Conservation (phyloP, 2,329 filamentous ascomycete species). For the Lasiodiplodia sp. region DNA sequence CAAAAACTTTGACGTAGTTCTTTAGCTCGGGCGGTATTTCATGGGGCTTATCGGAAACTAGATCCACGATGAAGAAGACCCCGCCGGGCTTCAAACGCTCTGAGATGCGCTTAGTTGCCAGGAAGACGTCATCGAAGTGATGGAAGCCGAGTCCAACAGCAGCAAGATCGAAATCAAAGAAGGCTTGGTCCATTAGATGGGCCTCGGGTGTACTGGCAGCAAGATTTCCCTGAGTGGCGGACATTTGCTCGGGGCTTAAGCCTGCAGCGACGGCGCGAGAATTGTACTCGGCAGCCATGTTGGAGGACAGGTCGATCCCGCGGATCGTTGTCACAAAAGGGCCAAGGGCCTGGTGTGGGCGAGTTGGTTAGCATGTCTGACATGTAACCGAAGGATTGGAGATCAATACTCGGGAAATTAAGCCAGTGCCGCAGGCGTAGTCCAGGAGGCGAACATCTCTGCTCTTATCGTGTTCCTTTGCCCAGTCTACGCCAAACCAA, state of each 20-base stretch:
- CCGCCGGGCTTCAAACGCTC: slow-evolving; percentile 71
- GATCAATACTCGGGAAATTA: slow-evolving; percentile 66
- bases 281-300: slow-evolving; percentile 76
- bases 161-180: slow-evolving; percentile 52
- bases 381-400: slow-evolving; percentile 2
- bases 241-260: slow-evolving; percentile 34
- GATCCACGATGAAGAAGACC: slow-evolving; percentile 72
- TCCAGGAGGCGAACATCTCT: slow-evolving; percentile 66
- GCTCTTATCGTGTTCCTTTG: slow-evolving; percentile 34
- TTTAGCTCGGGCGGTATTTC: slow-evolving; percentile 43
- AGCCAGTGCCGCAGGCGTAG: slow-evolving; percentile 78
- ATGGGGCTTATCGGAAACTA: slow-evolving; percentile 52
- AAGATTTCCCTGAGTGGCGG: slow-evolving; percentile 46
- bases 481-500: slow-evolving; percentile 70
- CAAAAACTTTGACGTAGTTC: slow-evolving; percentile 69
- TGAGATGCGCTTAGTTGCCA: slow-evolving; percentile 66
- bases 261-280: slow-evolving; percentile 52
- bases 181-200: slow-evolving; percentile 40
- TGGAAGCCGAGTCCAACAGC: slow-evolving; percentile 55
- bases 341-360: slow-evolving; percentile 60
- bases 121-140: slow-evolving; percentile 64
- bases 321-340: slow-evolving; percentile 69
- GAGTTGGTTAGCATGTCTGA: slow-evolving; percentile 8
- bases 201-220: slow-evolving; percentile 39
- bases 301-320: slow-evolving; percentile 74